Conservation (phyloP, 768 basidiomycete genomes). For the Trichaptum fuscoviolaceum region DNA sequence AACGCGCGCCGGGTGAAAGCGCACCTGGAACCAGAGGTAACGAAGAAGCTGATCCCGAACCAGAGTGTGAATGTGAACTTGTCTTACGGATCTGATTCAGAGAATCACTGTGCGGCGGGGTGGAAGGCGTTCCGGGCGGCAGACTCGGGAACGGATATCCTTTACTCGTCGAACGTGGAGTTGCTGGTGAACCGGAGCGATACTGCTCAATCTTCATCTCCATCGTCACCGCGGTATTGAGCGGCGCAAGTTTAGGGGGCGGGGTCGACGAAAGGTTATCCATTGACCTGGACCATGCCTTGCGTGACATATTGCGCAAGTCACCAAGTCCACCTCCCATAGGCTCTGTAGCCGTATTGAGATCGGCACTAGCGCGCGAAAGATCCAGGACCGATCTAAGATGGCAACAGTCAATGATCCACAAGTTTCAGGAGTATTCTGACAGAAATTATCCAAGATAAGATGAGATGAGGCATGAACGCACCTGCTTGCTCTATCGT, state of each 20-base stretch:
- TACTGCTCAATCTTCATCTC: conserved; percentile 58
- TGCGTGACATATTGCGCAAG: conserved; percentile 62
- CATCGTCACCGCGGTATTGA: conserved; percentile 48
- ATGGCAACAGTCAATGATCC: conserved; percentile 9
- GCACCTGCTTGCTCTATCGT: conserved; percentile 47
- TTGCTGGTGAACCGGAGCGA: conserved; percentile 55
- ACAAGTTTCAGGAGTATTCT: background rate
- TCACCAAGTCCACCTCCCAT: conserved; percentile 48
- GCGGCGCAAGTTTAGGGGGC: conserved; percentile 24
- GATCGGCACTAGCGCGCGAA: conserved; percentile 39
- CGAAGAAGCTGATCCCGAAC: background rate
- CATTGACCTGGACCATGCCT: conserved; percentile 74
- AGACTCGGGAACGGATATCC: conserved; percentile 26
- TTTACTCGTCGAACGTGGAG: conserved; percentile 34
- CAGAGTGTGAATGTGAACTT: conserved; percentile 15
- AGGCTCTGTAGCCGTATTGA: conserved; percentile 30
- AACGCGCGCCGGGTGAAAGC: background rate
- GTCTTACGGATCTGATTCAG: conserved; percentile 16
- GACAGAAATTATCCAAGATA: conserved; percentile 8
- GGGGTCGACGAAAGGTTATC: conserved; percentile 68
- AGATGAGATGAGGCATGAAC: conserved; percentile 20
- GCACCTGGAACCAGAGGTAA: background rate
- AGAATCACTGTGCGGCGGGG: conserved; percentile 21
- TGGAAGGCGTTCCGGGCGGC: conserved; percentile 27
- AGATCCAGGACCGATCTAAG: conserved; percentile 64